A percentile compares a stretch with the other conserved stretches of the same genome.
phyloP scores from a whole-genome alignment of 2,329 filamentous ascomycete genomes.

The Phyllosticta ampelicida region DNA sequence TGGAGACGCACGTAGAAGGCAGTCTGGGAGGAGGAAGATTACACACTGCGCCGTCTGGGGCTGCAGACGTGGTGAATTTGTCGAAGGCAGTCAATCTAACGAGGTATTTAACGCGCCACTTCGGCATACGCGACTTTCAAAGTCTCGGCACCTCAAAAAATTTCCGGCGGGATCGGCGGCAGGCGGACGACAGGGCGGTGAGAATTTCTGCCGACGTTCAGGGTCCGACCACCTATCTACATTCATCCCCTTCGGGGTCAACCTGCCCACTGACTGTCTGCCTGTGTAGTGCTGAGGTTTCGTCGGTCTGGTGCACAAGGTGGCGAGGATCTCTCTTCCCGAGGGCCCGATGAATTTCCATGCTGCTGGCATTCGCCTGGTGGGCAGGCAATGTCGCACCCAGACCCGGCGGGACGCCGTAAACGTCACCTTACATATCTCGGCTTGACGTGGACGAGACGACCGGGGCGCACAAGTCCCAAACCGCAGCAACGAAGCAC shows the following conservation, averaged over 20 bases:
- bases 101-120: background rate
- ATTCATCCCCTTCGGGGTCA: no score
- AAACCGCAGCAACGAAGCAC: background rate
- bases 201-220: no score
- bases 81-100: background rate
- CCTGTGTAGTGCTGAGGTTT: no score
- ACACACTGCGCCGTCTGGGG: background rate
- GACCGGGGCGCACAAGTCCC: background rate
- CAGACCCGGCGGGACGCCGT: background rate
- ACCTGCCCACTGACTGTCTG: no score
- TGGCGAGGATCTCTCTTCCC: no score
- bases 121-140: background rate
- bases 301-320: no score
- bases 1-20: background rate
- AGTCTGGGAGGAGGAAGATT: background rate
- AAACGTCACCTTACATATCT: background rate
- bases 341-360: no score
- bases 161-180: background rate
- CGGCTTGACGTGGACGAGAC: background rate
- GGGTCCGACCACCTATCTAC: no score
- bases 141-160: background rate
- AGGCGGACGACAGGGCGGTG: background rate
- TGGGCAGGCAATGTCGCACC: no score
- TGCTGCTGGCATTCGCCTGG: no score
- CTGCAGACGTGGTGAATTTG: background rate